Conservation (phyloP, 768 basidiomycete species). For the Lentinula aciculospora region DNA sequence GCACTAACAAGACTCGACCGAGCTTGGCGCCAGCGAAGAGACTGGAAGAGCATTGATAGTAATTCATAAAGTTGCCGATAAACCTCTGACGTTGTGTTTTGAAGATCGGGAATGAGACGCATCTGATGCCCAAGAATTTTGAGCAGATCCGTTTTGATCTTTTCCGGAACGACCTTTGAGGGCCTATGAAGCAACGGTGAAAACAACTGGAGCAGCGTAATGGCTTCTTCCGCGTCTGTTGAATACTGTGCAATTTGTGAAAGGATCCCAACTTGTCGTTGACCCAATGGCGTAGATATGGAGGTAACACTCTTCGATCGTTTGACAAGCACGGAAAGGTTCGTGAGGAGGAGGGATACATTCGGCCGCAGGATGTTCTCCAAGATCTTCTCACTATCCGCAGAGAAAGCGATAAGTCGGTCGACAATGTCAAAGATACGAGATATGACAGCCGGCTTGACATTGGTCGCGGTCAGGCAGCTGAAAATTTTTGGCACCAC, state of each 20-base stretch:
- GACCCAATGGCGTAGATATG: slow-evolving; percentile 60
- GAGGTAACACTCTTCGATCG: slow-evolving; percentile 44
- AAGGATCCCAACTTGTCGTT: slow-evolving; percentile 78
- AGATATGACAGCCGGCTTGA: slow-evolving; percentile 79
- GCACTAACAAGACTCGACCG: slow-evolving; percentile 65
- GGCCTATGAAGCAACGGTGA: slow-evolving; percentile 77
- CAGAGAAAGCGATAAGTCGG: slow-evolving; percentile 51
- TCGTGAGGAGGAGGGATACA: slow-evolving; percentile 63
- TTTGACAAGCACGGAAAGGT: slow-evolving; percentile 66
- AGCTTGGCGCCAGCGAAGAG: slow-evolving; percentile 63
- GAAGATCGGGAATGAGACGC: slow-evolving; percentile 59
- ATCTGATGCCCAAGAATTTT: slow-evolving; percentile 64
- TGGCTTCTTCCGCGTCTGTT: slow-evolving; percentile 64
- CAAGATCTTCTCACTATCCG: slow-evolving; percentile 42
- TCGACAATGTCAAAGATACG: slow-evolving; percentile 86
- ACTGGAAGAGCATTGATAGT: slow-evolving; percentile 75
- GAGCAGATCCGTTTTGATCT: slow-evolving; percentile 78
- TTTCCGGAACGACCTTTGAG: slow-evolving; percentile 73
- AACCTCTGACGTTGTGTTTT: slow-evolving; percentile 33
- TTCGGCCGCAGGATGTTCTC: slow-evolving; percentile 61
- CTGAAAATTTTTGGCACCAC: slow-evolving; percentile 75
- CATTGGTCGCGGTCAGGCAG: slow-evolving; percentile 76
- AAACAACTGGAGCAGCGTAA: slow-evolving; percentile 66
- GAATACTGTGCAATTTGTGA: slow-evolving; percentile 76
- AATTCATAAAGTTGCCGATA: slow-evolving; percentile 54